These are phyloP conservation scores for Vitis cinerea DNA, from an alignment of 164 flowering plant species.

Conservation along the genomic window DNA sequence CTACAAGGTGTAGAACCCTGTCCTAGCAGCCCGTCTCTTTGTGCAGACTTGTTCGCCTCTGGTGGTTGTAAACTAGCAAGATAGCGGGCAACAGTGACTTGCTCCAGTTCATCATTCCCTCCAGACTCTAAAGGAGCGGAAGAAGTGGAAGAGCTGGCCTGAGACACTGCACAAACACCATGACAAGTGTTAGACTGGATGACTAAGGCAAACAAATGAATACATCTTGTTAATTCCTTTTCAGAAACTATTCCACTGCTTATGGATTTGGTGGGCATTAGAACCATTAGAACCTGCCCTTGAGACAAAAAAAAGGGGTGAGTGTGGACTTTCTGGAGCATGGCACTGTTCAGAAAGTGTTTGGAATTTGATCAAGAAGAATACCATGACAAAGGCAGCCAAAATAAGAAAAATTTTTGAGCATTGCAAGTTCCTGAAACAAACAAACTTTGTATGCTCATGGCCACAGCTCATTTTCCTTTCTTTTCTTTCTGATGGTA, in stretches of 20 bases:
- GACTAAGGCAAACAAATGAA: neutral
- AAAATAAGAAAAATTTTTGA: no score
- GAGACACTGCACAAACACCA: slow-evolving; percentile 9
- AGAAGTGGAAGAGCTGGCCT: slow-evolving; percentile 7
- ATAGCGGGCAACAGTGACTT: slow-evolving; percentile 14
- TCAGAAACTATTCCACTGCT: neutral
- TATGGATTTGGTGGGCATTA: no score
- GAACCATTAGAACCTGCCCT: no score
- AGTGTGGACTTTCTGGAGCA: no score
- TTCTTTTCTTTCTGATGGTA: neutral
- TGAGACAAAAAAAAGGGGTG: no score
- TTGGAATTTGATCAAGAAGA: no score
- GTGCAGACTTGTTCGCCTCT: slow-evolving; percentile 4
- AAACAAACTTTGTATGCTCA: no score
- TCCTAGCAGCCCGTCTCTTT: neutral
- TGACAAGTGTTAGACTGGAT: neutral
- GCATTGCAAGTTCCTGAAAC: no score
- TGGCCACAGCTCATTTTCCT: neutral
- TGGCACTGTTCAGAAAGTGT: no score
- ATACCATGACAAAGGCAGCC: no score
- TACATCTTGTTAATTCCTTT: neutral
- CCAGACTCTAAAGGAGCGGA: slow-evolving; percentile 9
- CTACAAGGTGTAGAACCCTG: neutral
- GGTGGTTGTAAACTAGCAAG: slow-evolving; percentile 8
- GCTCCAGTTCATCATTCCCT: slow-evolving; percentile 12